Evolutionary conservation across 1,139 yeast species (phyloP), one percentile per base, ranked within the genome.

Genomic region (Scheffersomyces insectosa): DNA sequence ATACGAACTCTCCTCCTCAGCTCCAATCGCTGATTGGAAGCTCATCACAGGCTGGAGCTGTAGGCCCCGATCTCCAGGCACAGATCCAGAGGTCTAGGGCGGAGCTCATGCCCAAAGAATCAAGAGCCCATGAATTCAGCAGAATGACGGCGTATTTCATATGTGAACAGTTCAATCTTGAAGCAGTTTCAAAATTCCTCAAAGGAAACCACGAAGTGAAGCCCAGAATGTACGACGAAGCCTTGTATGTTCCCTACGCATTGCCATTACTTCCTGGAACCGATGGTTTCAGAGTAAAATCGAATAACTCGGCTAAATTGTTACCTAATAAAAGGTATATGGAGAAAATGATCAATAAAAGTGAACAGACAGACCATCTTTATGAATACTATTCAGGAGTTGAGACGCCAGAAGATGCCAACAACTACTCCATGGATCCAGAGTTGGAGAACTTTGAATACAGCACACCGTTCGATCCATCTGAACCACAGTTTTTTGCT

Each of bases 71-170:
- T 7, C 50, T 59, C n/a, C 69, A 61, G 33, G 56, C 62, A 43
- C 66, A 70, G 61, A 60, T 71, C 44, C 71, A 65, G 39, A 59
- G 87, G 36, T 79, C 90, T 1, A 68, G 85, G 39, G 91, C 91
- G 1, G 95, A 87, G 55, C 65, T 80, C 42, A 71, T 83, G 77
- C 79, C 87, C 6, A 83, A 83, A 52, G 90, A 83, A 40, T 74
- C 77, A 33, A 66, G 91, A 47, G 87, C 83, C 3, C 82, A 78
- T 33, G 87, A 82, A 50, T 79, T 85, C 52, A 83, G 96, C 29
- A 67, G 98, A 46, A 89, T 90, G 51, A 90, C 98, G 0, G 97
- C 97, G 0, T 91, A 91, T 62, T 80, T 89, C 53, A 83, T 90
- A 7, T 83, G 96, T 23, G 97, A 89, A 45, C 89, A 87, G 16